phyloP scores from a whole-genome alignment of 768 basidiomycete genomes.

The Holtermanniella nyarrowii region DNA sequence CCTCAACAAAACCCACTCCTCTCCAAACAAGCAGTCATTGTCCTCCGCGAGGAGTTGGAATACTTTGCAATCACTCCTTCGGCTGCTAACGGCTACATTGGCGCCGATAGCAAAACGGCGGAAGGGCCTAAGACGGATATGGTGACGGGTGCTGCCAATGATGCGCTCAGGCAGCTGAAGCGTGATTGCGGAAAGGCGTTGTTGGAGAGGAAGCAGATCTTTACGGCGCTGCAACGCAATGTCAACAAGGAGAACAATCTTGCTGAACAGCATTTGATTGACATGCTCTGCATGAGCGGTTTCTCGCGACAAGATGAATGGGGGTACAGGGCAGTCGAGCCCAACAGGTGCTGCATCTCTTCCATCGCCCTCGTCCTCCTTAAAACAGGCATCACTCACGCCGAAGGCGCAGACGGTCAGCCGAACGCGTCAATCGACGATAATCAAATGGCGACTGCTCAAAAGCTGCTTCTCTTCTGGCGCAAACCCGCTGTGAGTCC shows the following conservation, averaged over 20 bases:
- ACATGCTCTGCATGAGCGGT: constrained; percentile 99
- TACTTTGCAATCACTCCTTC: constrained; percentile 87
- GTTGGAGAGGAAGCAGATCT: constrained; percentile 82
- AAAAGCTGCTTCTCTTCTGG: constrained; percentile 96
- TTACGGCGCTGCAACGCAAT: constrained; percentile 94
- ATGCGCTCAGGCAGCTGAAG: constrained; percentile 67
- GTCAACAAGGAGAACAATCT: constrained; percentile 99
- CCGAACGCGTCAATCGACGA: constrained; percentile 70
- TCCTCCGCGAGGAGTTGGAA: constrained; percentile 93
- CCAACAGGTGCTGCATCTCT: constrained; percentile 91
- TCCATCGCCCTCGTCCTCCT: constrained; percentile 94
- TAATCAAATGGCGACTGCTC: constrained; percentile 90
- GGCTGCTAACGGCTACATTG: not conserved
- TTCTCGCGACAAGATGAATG: constrained; percentile 96
- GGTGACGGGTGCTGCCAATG: constrained; percentile 47
- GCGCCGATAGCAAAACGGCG: constrained; percentile 8
- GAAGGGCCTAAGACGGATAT: constrained; percentile 10
- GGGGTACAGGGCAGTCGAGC: constrained; percentile 94
- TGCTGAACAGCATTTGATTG: constrained; percentile 97
- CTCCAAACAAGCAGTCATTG: constrained; percentile 94
- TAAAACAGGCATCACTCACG: constrained; percentile 87
- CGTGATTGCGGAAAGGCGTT: constrained; percentile 75
- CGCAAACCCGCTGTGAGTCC: constrained; percentile 93
- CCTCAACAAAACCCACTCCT: constrained; percentile 72
- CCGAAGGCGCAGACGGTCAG: constrained; percentile 23